These are phyloP conservation scores for Epichloe elymi DNA, from an alignment of 2,329 filamentous ascomycete species.

Conservation along the genomic window DNA sequence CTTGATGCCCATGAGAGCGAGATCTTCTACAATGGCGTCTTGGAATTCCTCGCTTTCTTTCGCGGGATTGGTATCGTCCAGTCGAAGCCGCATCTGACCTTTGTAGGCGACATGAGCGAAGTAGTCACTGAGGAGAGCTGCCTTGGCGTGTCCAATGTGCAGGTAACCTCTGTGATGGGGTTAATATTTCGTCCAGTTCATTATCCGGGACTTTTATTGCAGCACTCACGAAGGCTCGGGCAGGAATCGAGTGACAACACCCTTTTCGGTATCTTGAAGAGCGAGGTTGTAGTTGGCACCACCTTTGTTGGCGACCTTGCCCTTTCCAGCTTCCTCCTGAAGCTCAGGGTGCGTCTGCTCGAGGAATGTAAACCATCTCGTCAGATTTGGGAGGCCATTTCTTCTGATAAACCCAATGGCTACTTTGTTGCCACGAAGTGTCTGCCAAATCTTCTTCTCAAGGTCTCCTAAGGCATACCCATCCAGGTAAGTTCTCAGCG, in stretches of 20 bases:
- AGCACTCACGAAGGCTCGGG: constrained; percentile 72
- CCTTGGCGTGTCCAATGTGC: constrained; percentile 93
- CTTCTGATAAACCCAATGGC: constrained; percentile 70
- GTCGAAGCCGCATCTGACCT: constrained; percentile 78
- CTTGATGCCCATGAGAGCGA: constrained; percentile 81
- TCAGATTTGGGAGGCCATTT: constrained; percentile 60
- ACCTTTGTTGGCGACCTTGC: constrained; percentile 62
- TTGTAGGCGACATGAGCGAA: constrained; percentile 91
- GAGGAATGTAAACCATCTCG: constrained; percentile 78
- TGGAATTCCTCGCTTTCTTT: constrained; percentile 97
- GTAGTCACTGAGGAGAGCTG: constrained; percentile 87
- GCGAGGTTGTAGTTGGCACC: constrained; percentile 84
- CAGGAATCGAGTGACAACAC: constrained; percentile 83
- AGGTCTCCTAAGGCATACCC: constrained; percentile 66
- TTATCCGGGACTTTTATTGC: not conserved
- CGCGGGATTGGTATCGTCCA: constrained; percentile 94
- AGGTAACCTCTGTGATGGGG: constrained; percentile 54
- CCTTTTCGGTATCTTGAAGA: constrained; percentile 71
- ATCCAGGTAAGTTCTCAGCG: constrained; percentile 72
- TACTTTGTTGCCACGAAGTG: constrained; percentile 73
- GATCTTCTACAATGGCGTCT: constrained; percentile 84
- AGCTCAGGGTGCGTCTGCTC: constrained; percentile 72
- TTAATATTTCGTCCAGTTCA: constrained; percentile 4
- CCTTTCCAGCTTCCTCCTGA: constrained; percentile 51
- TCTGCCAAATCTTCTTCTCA: constrained; percentile 73